phyloP scores from a whole-genome alignment of 352 stramenopile genomes.

The Stephanocyclus meneghinianus region DNA sequence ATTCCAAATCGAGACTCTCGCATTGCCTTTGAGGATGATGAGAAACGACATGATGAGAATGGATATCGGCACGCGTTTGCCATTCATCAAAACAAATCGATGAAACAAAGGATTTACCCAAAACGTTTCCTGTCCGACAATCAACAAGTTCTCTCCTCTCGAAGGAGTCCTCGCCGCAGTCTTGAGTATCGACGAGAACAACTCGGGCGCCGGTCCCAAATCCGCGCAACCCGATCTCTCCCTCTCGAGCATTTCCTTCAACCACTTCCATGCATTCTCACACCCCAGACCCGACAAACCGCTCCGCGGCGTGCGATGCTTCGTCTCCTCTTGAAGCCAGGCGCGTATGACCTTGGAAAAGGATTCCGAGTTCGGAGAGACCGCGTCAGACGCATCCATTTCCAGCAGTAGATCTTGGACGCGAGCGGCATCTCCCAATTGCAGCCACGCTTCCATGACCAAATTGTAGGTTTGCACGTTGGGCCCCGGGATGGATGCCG shows the following conservation, averaged over 20 bases:
- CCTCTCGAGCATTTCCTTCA: conserved; percentile 55
- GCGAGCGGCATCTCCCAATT: conserved; percentile 43
- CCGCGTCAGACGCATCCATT: conserved; percentile 49
- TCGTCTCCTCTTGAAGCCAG: conserved; percentile 62
- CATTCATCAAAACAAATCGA: background rate
- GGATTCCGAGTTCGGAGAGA: conserved; percentile 66
- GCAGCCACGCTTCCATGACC: conserved; percentile 58
- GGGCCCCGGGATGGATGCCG: conserved; percentile 28
- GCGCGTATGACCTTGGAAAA: conserved; percentile 71
- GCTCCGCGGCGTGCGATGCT: conserved; percentile 6
- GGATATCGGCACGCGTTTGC: background rate
- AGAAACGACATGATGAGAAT: background rate
- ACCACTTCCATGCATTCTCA: conserved; percentile 54
- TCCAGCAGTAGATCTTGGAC: conserved; percentile 68
- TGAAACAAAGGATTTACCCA: conserved; percentile 3
- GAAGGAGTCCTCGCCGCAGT: conserved; percentile 34
- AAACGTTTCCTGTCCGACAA: conserved; percentile 33
- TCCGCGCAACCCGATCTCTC: conserved; percentile 49
- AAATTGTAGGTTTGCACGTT: conserved; percentile 67
- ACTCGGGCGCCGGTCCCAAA: conserved; percentile 44
- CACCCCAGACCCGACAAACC: conserved; percentile 37
- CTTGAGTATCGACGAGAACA: conserved; percentile 59
- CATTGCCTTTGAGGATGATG: conserved; percentile 7
- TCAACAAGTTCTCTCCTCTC: conserved; percentile 39
- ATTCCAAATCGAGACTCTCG: conserved; percentile 55